phyloP scores from a whole-genome alignment of 139 green algal species.

The Coelastrella sp. region DNA sequence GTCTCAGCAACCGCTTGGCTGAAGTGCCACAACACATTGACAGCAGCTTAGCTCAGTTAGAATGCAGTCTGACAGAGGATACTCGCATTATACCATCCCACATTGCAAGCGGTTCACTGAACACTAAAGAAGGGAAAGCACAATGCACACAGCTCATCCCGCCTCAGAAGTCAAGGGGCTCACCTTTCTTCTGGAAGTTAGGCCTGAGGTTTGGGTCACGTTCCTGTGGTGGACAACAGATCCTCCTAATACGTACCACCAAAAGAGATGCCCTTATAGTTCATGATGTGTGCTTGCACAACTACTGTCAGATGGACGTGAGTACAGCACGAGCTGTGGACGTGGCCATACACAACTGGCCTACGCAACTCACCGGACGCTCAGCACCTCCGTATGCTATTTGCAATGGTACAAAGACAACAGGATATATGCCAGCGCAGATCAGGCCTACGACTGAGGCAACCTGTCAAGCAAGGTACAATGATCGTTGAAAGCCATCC shows the following conservation, averaged over 20 bases:
- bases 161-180: not conserved
- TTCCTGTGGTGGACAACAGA: not conserved
- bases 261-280: too few species aligned
- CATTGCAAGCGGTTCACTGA: too few species aligned
- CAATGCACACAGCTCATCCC: not conserved
- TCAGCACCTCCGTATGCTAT: conserved; percentile 41
- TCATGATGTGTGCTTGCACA: too few species aligned
- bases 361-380: conserved; percentile 5
- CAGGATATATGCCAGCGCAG: conserved; percentile 49
- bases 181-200: conserved; percentile 29
- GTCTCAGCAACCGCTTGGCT: too few species aligned
- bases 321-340: too few species aligned
- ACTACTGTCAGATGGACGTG: too few species aligned
- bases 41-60: not conserved
- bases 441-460: conserved; percentile 47
- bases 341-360: too few species aligned
- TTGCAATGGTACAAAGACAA: conserved; percentile 52
- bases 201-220: conserved; percentile 6
- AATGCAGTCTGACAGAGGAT: too few species aligned
- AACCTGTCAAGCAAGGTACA: conserved; percentile 38
- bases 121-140: not conserved
- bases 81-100: too few species aligned
- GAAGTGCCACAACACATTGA: not conserved
- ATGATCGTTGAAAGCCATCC: not conserved
- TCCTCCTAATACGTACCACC: too few species aligned